phyloP scores from a whole-genome alignment of 2,329 filamentous ascomycete genomes.

The Penicillium sp. region DNA sequence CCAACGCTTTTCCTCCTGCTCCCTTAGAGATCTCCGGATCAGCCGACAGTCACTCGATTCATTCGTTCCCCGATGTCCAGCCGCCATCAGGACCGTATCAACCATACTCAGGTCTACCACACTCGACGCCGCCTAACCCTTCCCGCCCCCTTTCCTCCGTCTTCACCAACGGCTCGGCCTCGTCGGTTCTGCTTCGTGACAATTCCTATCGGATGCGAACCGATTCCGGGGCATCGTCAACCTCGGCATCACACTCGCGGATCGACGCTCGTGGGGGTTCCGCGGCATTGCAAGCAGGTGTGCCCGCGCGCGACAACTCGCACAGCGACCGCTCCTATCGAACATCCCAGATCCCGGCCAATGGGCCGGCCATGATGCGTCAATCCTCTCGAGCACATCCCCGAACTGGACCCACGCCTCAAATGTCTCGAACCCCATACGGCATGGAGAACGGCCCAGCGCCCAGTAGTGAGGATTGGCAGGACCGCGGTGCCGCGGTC shows the following conservation, averaged over 20 bases:
- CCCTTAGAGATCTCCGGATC: constrained; percentile 20
- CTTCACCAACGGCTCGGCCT: constrained; percentile 43
- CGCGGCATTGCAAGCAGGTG: constrained; percentile 53
- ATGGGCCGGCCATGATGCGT: constrained; percentile 64
- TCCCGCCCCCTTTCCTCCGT: constrained; percentile 46
- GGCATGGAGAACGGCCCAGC: constrained; percentile 53
- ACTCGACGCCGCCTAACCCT: constrained; percentile 34
- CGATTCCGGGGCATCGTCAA: constrained; percentile 55
- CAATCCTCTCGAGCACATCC: constrained; percentile 68
- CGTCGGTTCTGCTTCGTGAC: constrained; percentile 36
- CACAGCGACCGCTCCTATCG: constrained; percentile 64
- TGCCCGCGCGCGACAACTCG: constrained; percentile 63
- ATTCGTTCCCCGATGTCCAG: constrained; percentile 42
- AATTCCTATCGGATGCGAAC: constrained; percentile 52
- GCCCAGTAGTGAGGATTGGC: constrained; percentile 83
- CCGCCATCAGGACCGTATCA: constrained; percentile 41
- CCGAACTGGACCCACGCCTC: constrained; percentile 36
- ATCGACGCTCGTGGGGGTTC: constrained; percentile 59
- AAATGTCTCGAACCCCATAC: constrained; percentile 46
- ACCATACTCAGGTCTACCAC: constrained; percentile 40
- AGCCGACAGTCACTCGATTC: constrained; percentile 40
- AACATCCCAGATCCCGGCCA: constrained; percentile 52
- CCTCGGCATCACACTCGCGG: constrained; percentile 52
- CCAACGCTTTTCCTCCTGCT: constrained; percentile 18
- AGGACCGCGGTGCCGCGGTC: constrained; percentile 87